Percentiles rank a stretch among this genome's conserved stretches.
These are phyloP conservation scores for Boletus reticulatus DNA, from an alignment of 768 basidiomycete species.

Conservation along the genomic window DNA sequence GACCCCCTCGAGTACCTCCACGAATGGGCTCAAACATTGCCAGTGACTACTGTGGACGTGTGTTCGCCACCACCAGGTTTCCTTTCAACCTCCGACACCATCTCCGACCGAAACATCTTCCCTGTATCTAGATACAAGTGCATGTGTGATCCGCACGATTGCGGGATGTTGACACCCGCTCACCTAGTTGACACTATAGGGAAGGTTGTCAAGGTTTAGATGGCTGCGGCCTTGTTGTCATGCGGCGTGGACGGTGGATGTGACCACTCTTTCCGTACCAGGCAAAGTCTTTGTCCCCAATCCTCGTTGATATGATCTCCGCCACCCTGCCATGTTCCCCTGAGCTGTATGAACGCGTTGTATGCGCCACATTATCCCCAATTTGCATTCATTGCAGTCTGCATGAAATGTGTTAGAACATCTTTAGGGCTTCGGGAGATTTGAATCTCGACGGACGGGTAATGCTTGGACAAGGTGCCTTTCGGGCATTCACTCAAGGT, in stretches of 20 bases:
- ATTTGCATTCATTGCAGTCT: not conserved
- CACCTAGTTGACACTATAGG: not conserved
- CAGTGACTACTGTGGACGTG: not conserved
- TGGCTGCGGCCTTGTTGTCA: not conserved
- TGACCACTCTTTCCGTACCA: not conserved
- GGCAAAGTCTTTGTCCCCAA: not conserved
- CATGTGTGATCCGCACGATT: slow-evolving; percentile 16
- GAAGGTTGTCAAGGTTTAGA: slow-evolving; percentile 3
- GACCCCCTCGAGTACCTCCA: slow-evolving; percentile 89
- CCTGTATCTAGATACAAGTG: slow-evolving; percentile 15
- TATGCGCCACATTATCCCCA: not conserved
- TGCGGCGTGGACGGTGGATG: slow-evolving; percentile 3
- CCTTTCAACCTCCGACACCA: slow-evolving; percentile 10
- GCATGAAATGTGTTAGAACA: not conserved
- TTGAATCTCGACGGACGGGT: not conserved
- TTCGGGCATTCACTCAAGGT: not conserved
- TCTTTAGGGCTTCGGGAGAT: not conserved
- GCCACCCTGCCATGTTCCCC: not conserved
- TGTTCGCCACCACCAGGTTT: no score
- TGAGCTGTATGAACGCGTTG: slow-evolving; percentile 2
- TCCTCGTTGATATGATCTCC: slow-evolving; percentile 3
- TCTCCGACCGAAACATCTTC: slow-evolving; percentile 21
- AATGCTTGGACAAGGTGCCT: not conserved
- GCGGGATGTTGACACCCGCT: slow-evolving; percentile 21
- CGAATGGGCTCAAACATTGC: slow-evolving; percentile 78